Base-by-base conservation (phyloP, 805 yeast species). In the Candida boleticola region DNA sequence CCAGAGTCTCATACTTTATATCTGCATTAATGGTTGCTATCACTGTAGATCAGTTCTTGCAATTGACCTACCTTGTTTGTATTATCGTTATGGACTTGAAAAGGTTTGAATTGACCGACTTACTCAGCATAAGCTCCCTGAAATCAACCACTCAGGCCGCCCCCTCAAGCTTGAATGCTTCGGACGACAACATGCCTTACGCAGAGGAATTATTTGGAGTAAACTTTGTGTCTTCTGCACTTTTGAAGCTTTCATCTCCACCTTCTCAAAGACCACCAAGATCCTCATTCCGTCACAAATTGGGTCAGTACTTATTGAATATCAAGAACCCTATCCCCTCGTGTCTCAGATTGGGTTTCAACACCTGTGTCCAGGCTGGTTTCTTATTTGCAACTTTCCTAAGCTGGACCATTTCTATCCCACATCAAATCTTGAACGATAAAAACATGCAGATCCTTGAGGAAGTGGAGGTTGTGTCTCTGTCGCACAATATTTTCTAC, bases 51-150 rank as follows among this genome's bases (percentile, higher is more conserved):
- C 84, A 79, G 53, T 43, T 74, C 4, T 62, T 87, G 29, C 88
- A 82, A 49, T 54, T 80, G 37, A 77, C 90, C 1, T 86, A 71
- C 57, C 76, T 85, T 44, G 66, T 81, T 1, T 80, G 89, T 0
- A 78, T 85, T 1, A 63, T 86, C 23, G 72, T 83, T 14, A 76
- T 87, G 29, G 95, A 88, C 61, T 63, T 82, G 23, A 74, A 82
- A 36, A 70, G 88, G 41, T 58, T 76, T 21, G 90, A 83, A 49
- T 67, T 83, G 14, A 75, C 75, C 13, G 88, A 82, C 45, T 55
- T 81, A 10, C 55, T 77, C 26, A 50, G 37, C 37, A 18, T 33
- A 3, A 26, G 22, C n/a, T 7, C 19, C 13, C 17, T 23, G n/a
- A 32, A 25, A n/a, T 18, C 7, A 3, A 23, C 20, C 29, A 33